phyloP scores from a whole-genome alignment of 2,329 filamentous ascomycete species.

The Aspergillus unguis region DNA sequence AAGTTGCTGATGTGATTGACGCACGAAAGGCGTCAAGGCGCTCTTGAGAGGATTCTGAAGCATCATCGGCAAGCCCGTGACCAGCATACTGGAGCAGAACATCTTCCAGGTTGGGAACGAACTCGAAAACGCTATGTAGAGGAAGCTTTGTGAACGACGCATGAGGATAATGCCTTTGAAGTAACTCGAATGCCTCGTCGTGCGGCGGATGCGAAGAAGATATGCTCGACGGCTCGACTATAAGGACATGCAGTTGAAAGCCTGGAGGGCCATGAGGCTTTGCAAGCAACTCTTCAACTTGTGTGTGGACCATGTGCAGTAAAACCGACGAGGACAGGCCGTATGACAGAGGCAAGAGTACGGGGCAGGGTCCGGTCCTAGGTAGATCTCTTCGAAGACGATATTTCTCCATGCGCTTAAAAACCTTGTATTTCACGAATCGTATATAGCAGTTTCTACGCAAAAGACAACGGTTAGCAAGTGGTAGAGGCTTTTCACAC shows the following conservation, averaged over 20 bases:
- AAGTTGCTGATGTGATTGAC: slow-evolving; percentile 68
- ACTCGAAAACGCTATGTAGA: slow-evolving; percentile 60
- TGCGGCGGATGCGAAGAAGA: slow-evolving; percentile 19
- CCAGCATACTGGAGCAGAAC: slow-evolving; percentile 32
- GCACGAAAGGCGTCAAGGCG: slow-evolving; percentile 56
- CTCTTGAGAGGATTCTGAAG: slow-evolving; percentile 36
- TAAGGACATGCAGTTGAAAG: slow-evolving; percentile 58
- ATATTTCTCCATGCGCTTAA: slow-evolving; percentile 72
- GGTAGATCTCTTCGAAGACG: slow-evolving; percentile 43
- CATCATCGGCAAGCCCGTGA: slow-evolving; percentile 25
- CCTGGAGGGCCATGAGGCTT: slow-evolving; percentile 60
- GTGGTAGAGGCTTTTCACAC: background rate
- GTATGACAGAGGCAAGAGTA: slow-evolving; percentile 78
- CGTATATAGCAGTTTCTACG: slow-evolving; percentile 69
- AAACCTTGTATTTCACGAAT: slow-evolving; percentile 74
- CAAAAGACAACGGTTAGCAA: slow-evolving; percentile 3
- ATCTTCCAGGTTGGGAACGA: slow-evolving; percentile 34
- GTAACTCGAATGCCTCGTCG: slow-evolving; percentile 38
- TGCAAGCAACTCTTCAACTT: slow-evolving; percentile 62
- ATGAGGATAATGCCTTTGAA: slow-evolving; percentile 62
- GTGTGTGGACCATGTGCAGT: slow-evolving; percentile 69
- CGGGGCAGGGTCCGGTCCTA: slow-evolving; percentile 47
- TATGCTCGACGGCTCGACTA: slow-evolving; percentile 42
- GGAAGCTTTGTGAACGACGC: slow-evolving; percentile 62
- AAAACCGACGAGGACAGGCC: slow-evolving; percentile 77